phyloP scores from a whole-genome alignment of 805 yeast species.

The Yamadazyma kitorensis region DNA sequence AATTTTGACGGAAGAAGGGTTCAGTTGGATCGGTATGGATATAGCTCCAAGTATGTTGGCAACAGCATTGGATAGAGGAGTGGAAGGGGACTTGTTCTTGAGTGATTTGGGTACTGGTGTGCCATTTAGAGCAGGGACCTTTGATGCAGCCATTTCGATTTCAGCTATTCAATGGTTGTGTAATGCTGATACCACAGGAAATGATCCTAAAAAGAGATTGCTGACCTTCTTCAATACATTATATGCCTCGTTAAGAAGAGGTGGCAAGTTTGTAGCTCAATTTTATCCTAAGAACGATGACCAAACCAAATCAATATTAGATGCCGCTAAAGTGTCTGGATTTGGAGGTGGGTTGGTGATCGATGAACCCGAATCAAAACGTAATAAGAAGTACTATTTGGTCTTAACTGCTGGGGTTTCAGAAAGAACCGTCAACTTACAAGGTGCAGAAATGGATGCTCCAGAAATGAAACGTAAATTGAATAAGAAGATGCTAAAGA shows the following conservation, averaged over 20 bases:
- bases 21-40: constrained; percentile 94
- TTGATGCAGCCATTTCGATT: constrained; percentile 94
- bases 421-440: constrained; percentile 71
- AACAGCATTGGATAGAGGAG: constrained; percentile 85
- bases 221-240: constrained; percentile 82
- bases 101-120: constrained; percentile 93
- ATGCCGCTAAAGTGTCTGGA: constrained; percentile 90
- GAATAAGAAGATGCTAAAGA: constrained; percentile 48
- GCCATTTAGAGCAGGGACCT: constrained; percentile 93
- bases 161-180: constrained; percentile 98
- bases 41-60: constrained; percentile 96
- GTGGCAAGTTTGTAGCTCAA: constrained; percentile 97
- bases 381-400: constrained; percentile 85
- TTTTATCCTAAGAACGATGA: constrained; percentile 90
- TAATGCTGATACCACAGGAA: constrained; percentile 82
- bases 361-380: constrained; percentile 90
- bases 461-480: constrained; percentile 41
- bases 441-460: constrained; percentile 79
- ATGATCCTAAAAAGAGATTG: constrained; percentile 81
- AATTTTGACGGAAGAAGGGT: constrained; percentile 89
- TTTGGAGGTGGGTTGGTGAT: constrained; percentile 94
- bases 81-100: constrained; percentile 88
- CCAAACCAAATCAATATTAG: constrained; percentile 73
- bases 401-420: constrained; percentile 84
- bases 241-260: constrained; percentile 81